phyloP scores from a whole-genome alignment of 495 filamentous ascomycete species.

The Cenococcum geophilum region DNA sequence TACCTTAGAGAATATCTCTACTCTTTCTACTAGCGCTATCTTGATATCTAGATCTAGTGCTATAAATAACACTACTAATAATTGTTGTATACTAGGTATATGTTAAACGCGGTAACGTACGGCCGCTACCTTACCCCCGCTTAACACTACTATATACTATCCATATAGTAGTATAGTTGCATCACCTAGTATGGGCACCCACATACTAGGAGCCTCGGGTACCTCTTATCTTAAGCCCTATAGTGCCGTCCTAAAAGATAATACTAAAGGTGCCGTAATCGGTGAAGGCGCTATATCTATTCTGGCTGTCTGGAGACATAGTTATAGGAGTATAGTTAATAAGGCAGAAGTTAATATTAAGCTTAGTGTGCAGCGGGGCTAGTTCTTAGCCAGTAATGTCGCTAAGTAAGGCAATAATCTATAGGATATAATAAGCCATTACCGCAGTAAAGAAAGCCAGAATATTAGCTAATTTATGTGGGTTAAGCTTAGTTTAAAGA shows the following conservation, averaged over 20 bases:
- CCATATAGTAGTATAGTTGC: slow-evolving; percentile 27
- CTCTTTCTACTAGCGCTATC: slow-evolving; percentile 1
- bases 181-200: slow-evolving; percentile 27
- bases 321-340: slow-evolving; percentile 24
- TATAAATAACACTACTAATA: slow-evolving; percentile 25
- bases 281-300: slow-evolving; percentile 27
- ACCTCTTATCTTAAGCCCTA: slow-evolving; percentile 25
- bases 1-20: not conserved
- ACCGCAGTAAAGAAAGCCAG: slow-evolving; percentile 16
- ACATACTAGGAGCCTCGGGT: slow-evolving; percentile 13
- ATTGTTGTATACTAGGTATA: slow-evolving; percentile 16
- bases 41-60: slow-evolving; percentile 13
- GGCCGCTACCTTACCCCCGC: slow-evolving; percentile 25
- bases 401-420: slow-evolving; percentile 11
- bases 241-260: slow-evolving; percentile 31
- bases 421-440: slow-evolving; percentile 2
- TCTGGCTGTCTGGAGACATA: slow-evolving; percentile 18
- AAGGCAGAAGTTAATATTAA: slow-evolving; percentile 30
- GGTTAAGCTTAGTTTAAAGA: not conserved
- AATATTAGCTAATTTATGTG: slow-evolving; percentile 14
- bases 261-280: slow-evolving; percentile 29
- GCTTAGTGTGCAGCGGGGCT: slow-evolving; percentile 18
- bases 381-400: slow-evolving; percentile 21
- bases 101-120: slow-evolving; percentile 24
- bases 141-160: slow-evolving; percentile 28